These are phyloP conservation scores for Diacronema lutheri DNA, from an alignment of 78 protist species.

Conservation along the genomic window DNA sequence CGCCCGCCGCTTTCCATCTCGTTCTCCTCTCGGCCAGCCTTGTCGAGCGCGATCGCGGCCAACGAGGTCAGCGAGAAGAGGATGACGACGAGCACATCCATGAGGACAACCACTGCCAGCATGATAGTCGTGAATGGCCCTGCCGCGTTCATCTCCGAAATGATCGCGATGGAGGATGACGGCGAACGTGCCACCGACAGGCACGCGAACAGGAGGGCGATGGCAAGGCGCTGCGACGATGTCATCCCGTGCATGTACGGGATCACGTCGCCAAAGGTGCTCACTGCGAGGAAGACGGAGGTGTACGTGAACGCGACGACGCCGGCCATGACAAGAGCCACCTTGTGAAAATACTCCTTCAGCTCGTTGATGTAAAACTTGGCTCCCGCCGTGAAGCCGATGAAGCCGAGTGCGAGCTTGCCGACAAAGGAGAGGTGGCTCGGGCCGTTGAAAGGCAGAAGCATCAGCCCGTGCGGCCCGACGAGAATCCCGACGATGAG, in stretches of 20 bases:
- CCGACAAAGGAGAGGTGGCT: no score
- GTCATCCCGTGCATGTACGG: neutral
- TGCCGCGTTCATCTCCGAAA: neutral
- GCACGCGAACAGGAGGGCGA: neutral
- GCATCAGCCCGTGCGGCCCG: no score
- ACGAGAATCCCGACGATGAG: no score
- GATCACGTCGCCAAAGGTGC: neutral
- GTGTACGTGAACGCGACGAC: neutral
- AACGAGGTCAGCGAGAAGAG: neutral
- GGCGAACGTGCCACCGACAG: conserved; percentile 18
- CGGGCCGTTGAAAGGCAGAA: no score
- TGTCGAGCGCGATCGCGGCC: no score
- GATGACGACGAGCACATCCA: neutral
- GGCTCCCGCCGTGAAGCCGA: conserved; percentile 12
- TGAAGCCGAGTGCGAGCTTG: conserved; percentile 1
- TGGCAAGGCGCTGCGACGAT: neutral
- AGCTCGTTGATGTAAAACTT: neutral
- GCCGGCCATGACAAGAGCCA: neutral
- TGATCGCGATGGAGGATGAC: conserved; percentile 5
- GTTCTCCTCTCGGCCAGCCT: no score
- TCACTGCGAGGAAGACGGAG: neutral
- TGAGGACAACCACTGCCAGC: neutral
- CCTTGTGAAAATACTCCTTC: neutral
- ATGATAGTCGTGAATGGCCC: conserved; percentile 8
- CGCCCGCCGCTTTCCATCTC: no score